A percentile compares a stretch with the other conserved stretches of the same genome.
Conservation (phyloP, 805 yeast genomes). For the Lachancea sp. region DNA sequence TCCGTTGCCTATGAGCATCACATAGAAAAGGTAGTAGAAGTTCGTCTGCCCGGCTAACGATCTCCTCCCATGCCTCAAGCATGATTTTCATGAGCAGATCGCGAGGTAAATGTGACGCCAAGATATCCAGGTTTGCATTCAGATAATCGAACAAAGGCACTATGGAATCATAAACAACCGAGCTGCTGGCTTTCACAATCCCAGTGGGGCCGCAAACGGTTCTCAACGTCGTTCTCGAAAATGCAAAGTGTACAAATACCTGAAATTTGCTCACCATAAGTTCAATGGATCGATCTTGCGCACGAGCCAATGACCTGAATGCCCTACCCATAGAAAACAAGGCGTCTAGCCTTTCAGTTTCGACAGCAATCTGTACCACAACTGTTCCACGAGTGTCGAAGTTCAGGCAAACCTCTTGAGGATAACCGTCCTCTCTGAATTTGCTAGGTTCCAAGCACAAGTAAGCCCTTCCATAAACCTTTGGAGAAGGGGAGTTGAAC, state of each 20-base stretch:
- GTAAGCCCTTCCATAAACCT: conserved; percentile 58
- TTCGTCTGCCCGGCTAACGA: conserved; percentile 61
- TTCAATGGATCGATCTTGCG: conserved; percentile 60
- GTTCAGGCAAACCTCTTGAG: conserved; percentile 43
- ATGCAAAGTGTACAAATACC: conserved; percentile 49
- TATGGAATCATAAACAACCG: conserved; percentile 56
- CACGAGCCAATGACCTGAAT: conserved; percentile 54
- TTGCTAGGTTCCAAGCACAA: conserved; percentile 55
- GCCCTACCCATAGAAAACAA: conserved; percentile 75
- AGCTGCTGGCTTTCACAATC: conserved; percentile 36
- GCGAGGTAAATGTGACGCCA: conserved; percentile 53
- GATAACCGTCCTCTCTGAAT: conserved; percentile 61
- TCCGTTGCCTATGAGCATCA: conserved; percentile 18
- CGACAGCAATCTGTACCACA: conserved; percentile 62
- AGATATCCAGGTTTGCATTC: conserved; percentile 57
- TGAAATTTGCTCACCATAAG: conserved; percentile 70
- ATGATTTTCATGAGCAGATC: conserved; percentile 56
- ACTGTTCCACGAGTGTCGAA: conserved; percentile 62
- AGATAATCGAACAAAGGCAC: conserved; percentile 69
- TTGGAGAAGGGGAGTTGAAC: conserved; percentile 39
- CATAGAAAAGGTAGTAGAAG: conserved; percentile 54
- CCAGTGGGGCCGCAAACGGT: conserved; percentile 50
- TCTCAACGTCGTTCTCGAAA: conserved; percentile 53
- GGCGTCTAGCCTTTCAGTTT: conserved; percentile 74
- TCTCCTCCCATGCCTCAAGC: conserved; percentile 74